These are phyloP conservation scores for Chaetomiaceae sp. DNA, from an alignment of 2,329 filamentous ascomycete genomes.

Conservation along the genomic window DNA sequence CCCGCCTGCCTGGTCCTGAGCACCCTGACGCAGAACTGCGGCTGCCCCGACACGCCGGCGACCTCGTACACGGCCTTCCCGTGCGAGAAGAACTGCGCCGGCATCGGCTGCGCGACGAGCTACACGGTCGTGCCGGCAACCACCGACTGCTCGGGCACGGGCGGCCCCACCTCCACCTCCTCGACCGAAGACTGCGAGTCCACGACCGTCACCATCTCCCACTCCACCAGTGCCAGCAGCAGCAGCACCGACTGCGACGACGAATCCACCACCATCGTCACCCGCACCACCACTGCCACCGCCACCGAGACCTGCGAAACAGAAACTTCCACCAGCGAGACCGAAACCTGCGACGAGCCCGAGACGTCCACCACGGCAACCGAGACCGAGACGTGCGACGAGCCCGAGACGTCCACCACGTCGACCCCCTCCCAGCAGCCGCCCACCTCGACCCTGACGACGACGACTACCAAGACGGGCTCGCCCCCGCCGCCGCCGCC, in stretches of 20 bases:
- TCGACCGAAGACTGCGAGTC: background rate
- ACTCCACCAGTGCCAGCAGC: background rate
- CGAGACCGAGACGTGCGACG: too few species aligned
- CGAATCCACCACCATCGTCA: background rate
- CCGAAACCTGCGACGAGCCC: too few species aligned
- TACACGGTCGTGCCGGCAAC: slow-evolving; percentile 10
- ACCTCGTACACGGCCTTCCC: slow-evolving; percentile 17
- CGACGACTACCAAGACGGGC: background rate
- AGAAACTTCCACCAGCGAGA: background rate
- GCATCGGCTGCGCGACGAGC: slow-evolving; percentile 18
- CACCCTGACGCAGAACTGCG: slow-evolving; percentile 20
- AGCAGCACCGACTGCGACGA: background rate
- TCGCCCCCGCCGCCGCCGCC: background rate
- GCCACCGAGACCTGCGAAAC: slow-evolving; percentile 1
- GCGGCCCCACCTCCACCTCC: background rate
- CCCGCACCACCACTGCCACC: background rate
- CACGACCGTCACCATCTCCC: background rate
- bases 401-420: too few species aligned
- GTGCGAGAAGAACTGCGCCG: slow-evolving; percentile 17
- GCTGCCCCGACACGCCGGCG: slow-evolving; percentile 16
- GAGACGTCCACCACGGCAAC: background rate
- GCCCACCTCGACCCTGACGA: too few species aligned
- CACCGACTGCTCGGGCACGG: too few species aligned
- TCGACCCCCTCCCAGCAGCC: too few species aligned
- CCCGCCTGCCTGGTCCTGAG: slow-evolving; percentile 18